Evolutionary conservation across 2,329 filamentous ascomycete species (phyloP).

Genomic region (Cladorrhinum sp.): DNA sequence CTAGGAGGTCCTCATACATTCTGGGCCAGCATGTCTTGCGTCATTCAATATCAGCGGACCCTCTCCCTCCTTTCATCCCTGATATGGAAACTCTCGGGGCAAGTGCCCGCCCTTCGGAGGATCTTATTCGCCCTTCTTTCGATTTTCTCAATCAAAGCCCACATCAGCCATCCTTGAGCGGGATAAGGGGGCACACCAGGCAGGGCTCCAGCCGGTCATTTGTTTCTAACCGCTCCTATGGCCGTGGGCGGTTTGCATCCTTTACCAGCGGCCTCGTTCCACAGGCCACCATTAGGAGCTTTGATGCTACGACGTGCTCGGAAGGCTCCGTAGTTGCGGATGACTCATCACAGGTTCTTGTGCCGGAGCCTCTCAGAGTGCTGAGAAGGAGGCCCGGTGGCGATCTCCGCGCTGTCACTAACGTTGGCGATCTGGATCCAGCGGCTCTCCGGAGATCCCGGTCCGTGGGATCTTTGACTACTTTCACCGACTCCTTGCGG

Average conservation of each 20-base stretch:
- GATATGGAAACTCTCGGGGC: slow-evolving; percentile 43
- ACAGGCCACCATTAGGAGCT: slow-evolving; percentile 54
- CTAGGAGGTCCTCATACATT: slow-evolving; percentile 54
- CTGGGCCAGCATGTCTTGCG: slow-evolving; percentile 46
- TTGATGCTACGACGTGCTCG: slow-evolving; percentile 58
- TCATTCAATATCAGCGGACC: slow-evolving; percentile 37
- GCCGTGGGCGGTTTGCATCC: slow-evolving; percentile 56
- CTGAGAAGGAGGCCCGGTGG: slow-evolving; percentile 72
- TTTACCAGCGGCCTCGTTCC: slow-evolving; percentile 54
- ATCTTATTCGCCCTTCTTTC: slow-evolving; percentile 33
- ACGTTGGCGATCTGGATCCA: slow-evolving; percentile 59
- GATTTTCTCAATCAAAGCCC: slow-evolving; percentile 32
- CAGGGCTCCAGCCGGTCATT: slow-evolving; percentile 49
- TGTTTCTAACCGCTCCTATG: slow-evolving; percentile 48
- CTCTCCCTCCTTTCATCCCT: slow-evolving; percentile 47
- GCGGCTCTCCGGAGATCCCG: slow-evolving; percentile 49
- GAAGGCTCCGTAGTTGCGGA: slow-evolving; percentile 46
- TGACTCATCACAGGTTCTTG: slow-evolving; percentile 39
- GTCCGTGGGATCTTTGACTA: slow-evolving; percentile 58
- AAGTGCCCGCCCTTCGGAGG: slow-evolving; percentile 32
- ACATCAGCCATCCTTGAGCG: slow-evolving; percentile 35
- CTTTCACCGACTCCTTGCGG: slow-evolving; percentile 58
- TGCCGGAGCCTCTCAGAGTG: slow-evolving; percentile 56
- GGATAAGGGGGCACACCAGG: slow-evolving; percentile 40
- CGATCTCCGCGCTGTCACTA: slow-evolving; percentile 66